Conservation (phyloP, 73 alveolate genomes). For the Blepharisma stoltei region DNA sequence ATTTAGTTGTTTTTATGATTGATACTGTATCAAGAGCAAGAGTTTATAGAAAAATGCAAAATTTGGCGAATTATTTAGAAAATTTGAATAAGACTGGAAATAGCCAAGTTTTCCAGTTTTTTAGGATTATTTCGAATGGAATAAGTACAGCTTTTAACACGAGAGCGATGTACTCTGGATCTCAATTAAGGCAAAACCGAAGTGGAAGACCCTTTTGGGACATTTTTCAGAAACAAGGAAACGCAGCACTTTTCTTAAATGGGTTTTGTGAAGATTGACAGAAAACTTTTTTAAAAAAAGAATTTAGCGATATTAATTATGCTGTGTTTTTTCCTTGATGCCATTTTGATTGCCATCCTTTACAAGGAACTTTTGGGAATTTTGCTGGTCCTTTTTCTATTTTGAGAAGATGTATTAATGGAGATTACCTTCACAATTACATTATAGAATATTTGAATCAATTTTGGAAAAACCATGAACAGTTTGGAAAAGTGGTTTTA, state of each 20-base stretch:
- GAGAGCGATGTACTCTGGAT: slow-evolving; percentile 31
- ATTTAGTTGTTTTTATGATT: slow-evolving; percentile 30
- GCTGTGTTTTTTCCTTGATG: slow-evolving; percentile 11
- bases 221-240: slow-evolving; percentile 12
- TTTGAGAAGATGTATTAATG: slow-evolving; percentile 34
- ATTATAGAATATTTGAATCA: slow-evolving; percentile 29
- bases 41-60: slow-evolving; percentile 6
- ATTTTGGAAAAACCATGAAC: slow-evolving; percentile 33
- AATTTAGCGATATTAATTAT: slow-evolving; percentile 19
- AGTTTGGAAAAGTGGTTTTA: slow-evolving; percentile 26
- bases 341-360: slow-evolving; percentile 33
- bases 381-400: slow-evolving; percentile 29
- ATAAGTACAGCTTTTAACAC: slow-evolving; percentile 10
- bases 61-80: background rate
- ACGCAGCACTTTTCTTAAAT: slow-evolving; percentile 23
- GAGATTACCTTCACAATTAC: slow-evolving; percentile 19
- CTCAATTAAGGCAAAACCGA: slow-evolving; percentile 26
- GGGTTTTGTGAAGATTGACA: slow-evolving; percentile 33
- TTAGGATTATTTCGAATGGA: slow-evolving; percentile 23
- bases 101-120: slow-evolving; percentile 23
- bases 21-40: background rate
- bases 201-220: slow-evolving; percentile 26
- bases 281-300: background rate
- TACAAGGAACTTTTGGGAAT: slow-evolving; percentile 26
- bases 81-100: slow-evolving; percentile 12